phyloP scores from a whole-genome alignment of 352 stramenopile species.

The Globisporangium iwayamae region DNA sequence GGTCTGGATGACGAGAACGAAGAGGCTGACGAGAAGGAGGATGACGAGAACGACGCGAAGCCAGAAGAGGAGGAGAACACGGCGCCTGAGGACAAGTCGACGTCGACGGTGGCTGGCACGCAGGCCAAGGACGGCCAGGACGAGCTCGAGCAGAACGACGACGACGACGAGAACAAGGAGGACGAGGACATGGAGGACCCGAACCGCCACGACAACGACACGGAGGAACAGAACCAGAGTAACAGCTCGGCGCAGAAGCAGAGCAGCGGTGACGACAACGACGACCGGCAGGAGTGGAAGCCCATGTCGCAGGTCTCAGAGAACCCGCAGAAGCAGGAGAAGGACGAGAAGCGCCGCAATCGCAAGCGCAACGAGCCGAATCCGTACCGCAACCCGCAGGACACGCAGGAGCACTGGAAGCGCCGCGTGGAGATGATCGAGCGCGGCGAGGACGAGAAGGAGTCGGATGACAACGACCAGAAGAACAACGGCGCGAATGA shows the following conservation, averaged over 20 bases:
- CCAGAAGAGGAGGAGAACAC: conserved; percentile 47
- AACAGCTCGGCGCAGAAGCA: conserved; percentile 50
- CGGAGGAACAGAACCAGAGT: conserved; percentile 53
- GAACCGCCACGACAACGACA: conserved; percentile 22
- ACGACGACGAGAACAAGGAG: conserved; percentile 42
- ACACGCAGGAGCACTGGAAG: conserved; percentile 97
- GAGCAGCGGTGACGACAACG: conserved; percentile 48
- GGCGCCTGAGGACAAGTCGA: conserved; percentile 35
- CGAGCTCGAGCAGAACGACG: conserved; percentile 55
- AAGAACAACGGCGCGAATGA: conserved; percentile 40
- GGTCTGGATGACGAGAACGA: conserved; percentile 76
- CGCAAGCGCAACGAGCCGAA: conserved; percentile 87
- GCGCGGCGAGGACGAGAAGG: conserved; percentile 29
- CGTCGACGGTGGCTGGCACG: conserved; percentile 55
- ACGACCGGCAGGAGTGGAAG: conserved; percentile 57
- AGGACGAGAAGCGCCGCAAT: conserved; percentile 75
- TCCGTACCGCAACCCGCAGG: conserved; percentile 93
- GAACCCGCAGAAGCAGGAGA: conserved; percentile 36
- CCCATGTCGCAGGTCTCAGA: conserved; percentile 40
- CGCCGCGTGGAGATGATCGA: conserved; percentile 91
- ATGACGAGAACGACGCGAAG: conserved; percentile 54
- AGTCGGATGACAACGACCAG: conserved; percentile 18
- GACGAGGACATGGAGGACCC: conserved; percentile 37
- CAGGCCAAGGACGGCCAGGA: conserved; percentile 84
- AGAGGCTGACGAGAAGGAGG: conserved; percentile 56